Conservation (phyloP, 2,329 filamentous ascomycete genomes). For the Xylariaceae sp. region DNA sequence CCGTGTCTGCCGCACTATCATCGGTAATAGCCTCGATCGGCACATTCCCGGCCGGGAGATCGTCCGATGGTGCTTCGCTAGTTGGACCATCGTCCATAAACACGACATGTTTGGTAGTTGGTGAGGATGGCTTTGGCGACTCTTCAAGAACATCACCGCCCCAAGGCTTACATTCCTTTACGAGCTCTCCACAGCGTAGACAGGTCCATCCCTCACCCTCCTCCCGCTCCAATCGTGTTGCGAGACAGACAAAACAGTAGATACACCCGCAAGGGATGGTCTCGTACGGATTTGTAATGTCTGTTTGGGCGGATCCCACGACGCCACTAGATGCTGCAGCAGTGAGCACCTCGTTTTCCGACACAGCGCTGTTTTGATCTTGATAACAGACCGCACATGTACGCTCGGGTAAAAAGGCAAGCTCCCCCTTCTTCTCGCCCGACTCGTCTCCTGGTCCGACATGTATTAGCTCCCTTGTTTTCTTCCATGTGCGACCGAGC, state of each 20-base stretch:
- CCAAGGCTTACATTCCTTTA: constrained; percentile 89
- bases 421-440: constrained; percentile 64
- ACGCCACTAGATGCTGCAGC: constrained; percentile 71
- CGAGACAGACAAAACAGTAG: constrained; percentile 96
- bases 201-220: constrained; percentile 95
- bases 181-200: constrained; percentile 78
- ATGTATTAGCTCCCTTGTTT: constrained; percentile 64
- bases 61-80: constrained; percentile 22
- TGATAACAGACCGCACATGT: constrained; percentile 97
- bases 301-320: constrained; percentile 82
- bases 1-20: constrained; percentile 23
- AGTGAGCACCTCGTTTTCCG: constrained; percentile 74
- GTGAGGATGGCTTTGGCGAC: constrained; percentile 36
- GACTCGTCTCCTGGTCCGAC: constrained; percentile 48
- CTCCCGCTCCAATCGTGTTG: constrained; percentile 82
- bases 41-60: constrained; percentile 15
- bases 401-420: constrained; percentile 82
- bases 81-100: constrained; percentile 54
- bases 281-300: constrained; percentile 96
- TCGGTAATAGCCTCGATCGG: constrained; percentile 5
- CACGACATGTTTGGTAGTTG: constrained; percentile 56
- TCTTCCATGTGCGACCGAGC: constrained; percentile 83
- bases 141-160: constrained; percentile 78
- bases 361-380: constrained; percentile 76
- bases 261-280: constrained; percentile 84